Percentiles rank a stretch among this genome's conserved stretches.
Conservation (phyloP, 202 grass and related monocot species). For the Carex sylvatica region DNA sequence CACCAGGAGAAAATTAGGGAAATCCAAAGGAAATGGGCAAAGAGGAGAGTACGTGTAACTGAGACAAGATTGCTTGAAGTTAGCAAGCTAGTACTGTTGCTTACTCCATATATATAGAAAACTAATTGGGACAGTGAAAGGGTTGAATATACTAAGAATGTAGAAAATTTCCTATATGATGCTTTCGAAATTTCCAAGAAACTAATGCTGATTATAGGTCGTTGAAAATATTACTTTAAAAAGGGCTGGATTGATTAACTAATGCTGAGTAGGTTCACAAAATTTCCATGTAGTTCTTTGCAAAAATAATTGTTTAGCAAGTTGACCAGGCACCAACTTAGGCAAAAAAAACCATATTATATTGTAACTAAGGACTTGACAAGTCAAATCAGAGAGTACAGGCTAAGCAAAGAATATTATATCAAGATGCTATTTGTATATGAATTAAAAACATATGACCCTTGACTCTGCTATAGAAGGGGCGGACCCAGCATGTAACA, state of each 20-base stretch:
- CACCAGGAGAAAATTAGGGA: not conserved
- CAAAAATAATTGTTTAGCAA: not conserved
- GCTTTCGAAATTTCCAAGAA: too few relatives aligned
- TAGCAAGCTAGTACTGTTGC: too few relatives aligned
- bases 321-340: not conserved
- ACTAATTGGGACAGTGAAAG: too few relatives aligned
- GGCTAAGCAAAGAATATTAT: not conserved
- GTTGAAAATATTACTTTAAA: too few relatives aligned
- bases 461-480: not conserved
- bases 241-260: too few relatives aligned
- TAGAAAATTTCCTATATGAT: too few relatives aligned
- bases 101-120: too few relatives aligned
- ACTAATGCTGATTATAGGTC: not conserved
- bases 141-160: too few relatives aligned
- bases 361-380: too few relatives aligned
- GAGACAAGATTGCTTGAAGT: not conserved
- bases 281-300: not conserved
- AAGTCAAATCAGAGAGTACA: too few relatives aligned
- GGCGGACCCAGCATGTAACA: too few relatives aligned
- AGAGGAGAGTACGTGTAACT: not conserved
- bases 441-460: not conserved
- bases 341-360: not conserved
- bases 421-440: not conserved
- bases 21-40: not conserved
- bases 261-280: not conserved